phyloP scores from a whole-genome alignment of 2,329 filamentous ascomycete genomes.

The Trichoderma polysporum region DNA sequence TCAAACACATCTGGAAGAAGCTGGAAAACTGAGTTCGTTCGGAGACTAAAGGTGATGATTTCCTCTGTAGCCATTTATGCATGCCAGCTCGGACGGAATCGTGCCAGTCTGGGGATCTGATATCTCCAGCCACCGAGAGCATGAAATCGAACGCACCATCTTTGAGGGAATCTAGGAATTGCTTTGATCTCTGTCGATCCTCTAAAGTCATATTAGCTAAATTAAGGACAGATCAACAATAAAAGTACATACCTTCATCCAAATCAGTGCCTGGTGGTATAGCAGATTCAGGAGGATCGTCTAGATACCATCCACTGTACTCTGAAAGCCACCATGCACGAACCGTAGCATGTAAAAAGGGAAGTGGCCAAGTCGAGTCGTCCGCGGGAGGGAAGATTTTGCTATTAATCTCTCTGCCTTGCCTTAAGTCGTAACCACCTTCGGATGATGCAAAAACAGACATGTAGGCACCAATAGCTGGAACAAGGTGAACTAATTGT shows the following conservation, averaged over 20 bases:
- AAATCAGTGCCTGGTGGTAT: slow-evolving; percentile 62
- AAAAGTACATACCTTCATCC: slow-evolving; percentile 48
- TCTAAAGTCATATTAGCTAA: slow-evolving; percentile 47
- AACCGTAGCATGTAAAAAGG: slow-evolving; percentile 75
- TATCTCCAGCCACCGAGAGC: slow-evolving; percentile 77
- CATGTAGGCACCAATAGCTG: slow-evolving; percentile 74
- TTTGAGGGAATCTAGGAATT: slow-evolving; percentile 74
- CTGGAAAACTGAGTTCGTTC: slow-evolving; percentile 69
- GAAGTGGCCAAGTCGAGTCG: slow-evolving; percentile 67
- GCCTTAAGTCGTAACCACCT: slow-evolving; percentile 62
- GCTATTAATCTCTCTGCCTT: slow-evolving; percentile 69
- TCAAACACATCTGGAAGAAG: slow-evolving; percentile 70
- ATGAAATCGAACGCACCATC: slow-evolving; percentile 93
- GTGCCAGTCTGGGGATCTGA: slow-evolving; percentile 79
- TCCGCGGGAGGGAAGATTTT: slow-evolving; percentile 66
- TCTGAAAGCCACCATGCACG: slow-evolving; percentile 87
- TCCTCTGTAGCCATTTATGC: slow-evolving; percentile 77
- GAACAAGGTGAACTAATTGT: slow-evolving; percentile 72
- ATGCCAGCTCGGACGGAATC: slow-evolving; percentile 83
- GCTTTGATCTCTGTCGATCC: slow-evolving; percentile 66
- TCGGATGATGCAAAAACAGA: slow-evolving; percentile 77
- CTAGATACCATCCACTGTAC: slow-evolving; percentile 86
- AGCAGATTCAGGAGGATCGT: slow-evolving; percentile 62
- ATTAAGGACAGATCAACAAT: background rate
- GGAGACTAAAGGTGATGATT: slow-evolving; percentile 66